A percentile compares a stretch with the other conserved stretches of the same genome.
These are phyloP conservation scores for Diplodia sapinea DNA, from an alignment of 2,329 filamentous ascomycete species.

Conservation along the genomic window DNA sequence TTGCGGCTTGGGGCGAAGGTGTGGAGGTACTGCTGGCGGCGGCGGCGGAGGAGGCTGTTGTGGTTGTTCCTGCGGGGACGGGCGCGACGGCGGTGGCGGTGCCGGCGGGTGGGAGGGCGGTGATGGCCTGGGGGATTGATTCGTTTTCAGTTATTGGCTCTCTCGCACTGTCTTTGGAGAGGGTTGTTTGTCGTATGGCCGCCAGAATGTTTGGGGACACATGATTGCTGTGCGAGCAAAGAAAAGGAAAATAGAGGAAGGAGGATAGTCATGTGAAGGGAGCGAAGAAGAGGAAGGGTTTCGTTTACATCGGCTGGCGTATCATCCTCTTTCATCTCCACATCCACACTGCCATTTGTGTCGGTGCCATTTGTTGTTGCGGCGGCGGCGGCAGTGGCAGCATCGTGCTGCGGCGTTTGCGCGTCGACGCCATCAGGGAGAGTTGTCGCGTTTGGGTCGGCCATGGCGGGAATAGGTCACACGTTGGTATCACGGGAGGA, in stretches of 20 bases:
- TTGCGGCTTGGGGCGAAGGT: conserved; percentile 10
- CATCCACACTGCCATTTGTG: conserved; percentile 35
- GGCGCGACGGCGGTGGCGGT: conserved; percentile 5
- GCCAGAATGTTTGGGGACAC: too few relatives aligned
- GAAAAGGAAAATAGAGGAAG: not conserved
- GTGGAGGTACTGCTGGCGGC: conserved; percentile 32
- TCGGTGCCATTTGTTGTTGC: conserved; percentile 37
- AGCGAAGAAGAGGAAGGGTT: not conserved
- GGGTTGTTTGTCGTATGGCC: not conserved
- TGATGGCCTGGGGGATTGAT: not conserved
- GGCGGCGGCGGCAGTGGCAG: conserved; percentile 1
- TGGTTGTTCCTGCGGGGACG: not conserved
- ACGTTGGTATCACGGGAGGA: not conserved
- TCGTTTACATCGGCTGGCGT: conserved; percentile 36
- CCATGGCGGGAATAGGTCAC: not conserved
- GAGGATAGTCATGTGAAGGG: not conserved
- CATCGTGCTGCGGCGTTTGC: conserved; percentile 26
- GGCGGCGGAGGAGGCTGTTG: conserved; percentile 22
- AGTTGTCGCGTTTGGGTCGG: not conserved
- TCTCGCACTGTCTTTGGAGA: not conserved
- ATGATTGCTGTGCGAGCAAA: not conserved
- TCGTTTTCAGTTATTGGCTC: not conserved
- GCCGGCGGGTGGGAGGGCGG: conserved; percentile 20
- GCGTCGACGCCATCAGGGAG: conserved; percentile 22
- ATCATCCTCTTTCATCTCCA: conserved; percentile 48